Conservation (phyloP, 2,329 filamentous ascomycete species). For the Chaetothyriales sp. region DNA sequence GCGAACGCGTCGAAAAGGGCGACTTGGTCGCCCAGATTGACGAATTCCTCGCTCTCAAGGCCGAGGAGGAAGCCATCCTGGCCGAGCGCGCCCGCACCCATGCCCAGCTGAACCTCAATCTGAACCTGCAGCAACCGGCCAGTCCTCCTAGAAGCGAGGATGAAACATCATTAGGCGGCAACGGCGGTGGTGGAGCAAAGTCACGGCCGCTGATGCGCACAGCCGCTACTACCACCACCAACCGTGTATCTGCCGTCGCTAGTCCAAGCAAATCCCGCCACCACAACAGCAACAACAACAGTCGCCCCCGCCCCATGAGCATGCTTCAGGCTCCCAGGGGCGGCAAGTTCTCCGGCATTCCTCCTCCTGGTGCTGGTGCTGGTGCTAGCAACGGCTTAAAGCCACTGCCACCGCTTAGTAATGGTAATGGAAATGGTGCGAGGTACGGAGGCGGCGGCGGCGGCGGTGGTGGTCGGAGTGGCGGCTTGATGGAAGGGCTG, state of each 20-base stretch:
- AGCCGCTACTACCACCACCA: conserved; percentile 7
- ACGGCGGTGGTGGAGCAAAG: too few relatives aligned
- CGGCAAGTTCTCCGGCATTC: conserved; percentile 15
- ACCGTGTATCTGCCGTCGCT: not conserved
- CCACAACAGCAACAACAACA: conserved; percentile 3
- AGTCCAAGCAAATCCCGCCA: conserved; percentile 13
- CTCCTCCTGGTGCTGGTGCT: conserved; percentile 13
- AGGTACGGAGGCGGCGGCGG: not conserved
- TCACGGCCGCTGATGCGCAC: too few relatives aligned
- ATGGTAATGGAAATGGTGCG: conserved; percentile 12
- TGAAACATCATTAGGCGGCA: conserved; percentile 1
- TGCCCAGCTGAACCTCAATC: conserved; percentile 6
- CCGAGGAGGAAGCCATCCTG: conserved; percentile 15
- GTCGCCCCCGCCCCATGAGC: conserved; percentile 14
- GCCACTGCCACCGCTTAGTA: conserved; percentile 11
- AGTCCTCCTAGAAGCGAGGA: conserved; percentile 17
- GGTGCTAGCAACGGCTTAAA: conserved; percentile 5
- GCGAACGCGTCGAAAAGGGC: conserved; percentile 35
- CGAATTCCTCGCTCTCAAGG: conserved; percentile 31
- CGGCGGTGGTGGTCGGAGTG: conserved; percentile 13
- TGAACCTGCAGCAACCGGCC: conserved; percentile 6
- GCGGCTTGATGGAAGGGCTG: conserved; percentile 20
- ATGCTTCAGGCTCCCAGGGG: conserved; percentile 16
- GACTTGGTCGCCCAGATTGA: conserved; percentile 34
- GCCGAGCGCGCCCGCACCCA: conserved; percentile 3